Conservation (phyloP, 768 basidiomycete species). For the Kwoniella pini region DNA sequence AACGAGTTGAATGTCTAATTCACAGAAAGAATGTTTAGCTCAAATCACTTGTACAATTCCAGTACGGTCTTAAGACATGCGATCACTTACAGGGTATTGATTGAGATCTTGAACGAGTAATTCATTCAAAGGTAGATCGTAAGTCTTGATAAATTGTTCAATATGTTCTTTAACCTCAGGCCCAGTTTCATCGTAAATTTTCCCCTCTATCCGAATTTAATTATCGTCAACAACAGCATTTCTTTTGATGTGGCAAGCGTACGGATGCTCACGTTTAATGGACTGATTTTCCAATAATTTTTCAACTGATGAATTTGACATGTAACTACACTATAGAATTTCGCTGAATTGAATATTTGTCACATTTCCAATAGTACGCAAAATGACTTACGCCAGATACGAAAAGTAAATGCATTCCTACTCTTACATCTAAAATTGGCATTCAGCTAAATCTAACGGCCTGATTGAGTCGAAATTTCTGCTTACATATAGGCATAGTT, state of each 20-base stretch:
- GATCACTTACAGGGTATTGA: constrained; percentile 58
- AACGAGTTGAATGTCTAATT: constrained; percentile 70
- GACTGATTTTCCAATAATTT: constrained; percentile 47
- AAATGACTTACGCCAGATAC: constrained; percentile 38
- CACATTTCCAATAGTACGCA: background rate
- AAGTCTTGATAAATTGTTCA: constrained; percentile 52
- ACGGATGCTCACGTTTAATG: constrained; percentile 47
- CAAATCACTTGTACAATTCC: no score
- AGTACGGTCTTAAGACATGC: background rate
- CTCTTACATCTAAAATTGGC: constrained; percentile 41
- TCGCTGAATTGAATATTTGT: background rate
- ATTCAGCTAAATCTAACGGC: no score
- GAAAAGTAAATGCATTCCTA: constrained; percentile 71
- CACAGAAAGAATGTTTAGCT: no score
- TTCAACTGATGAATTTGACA: constrained; percentile 44
- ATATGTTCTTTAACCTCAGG: constrained; percentile 53
- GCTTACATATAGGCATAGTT: constrained; percentile 68
- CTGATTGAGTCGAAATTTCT: no score
- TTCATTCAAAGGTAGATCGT: constrained; percentile 61
- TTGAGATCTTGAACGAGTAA: constrained; percentile 66
- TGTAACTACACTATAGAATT: constrained; percentile 26
- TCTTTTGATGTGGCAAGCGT: no score
- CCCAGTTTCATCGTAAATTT: constrained; percentile 50
- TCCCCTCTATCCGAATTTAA: no score
- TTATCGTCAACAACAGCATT: no score